Conservation (phyloP, 1,284 basidiomycete species). For the Polyporus tsugae region DNA sequence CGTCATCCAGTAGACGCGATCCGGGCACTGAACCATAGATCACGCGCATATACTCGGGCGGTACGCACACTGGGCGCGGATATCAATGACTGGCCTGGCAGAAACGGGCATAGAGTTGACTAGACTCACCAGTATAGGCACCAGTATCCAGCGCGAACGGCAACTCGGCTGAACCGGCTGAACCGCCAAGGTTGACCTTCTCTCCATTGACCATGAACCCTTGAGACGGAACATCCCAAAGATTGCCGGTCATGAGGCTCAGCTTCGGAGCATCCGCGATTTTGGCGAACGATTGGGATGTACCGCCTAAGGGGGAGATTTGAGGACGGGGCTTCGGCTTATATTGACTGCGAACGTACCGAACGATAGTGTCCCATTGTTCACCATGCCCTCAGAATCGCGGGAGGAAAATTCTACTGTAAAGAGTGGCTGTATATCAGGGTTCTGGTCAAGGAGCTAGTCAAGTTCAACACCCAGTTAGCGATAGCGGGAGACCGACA, state of each 20-base stretch:
- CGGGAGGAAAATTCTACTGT: constrained; percentile 6
- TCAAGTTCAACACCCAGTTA: background rate
- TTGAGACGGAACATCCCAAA: constrained; percentile 18
- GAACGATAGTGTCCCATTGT: constrained; percentile 9
- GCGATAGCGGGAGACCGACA: background rate
- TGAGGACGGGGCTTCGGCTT: background rate
- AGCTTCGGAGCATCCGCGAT: constrained; percentile 9
- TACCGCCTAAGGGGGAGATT: background rate
- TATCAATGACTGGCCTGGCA: background rate
- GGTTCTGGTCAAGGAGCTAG: background rate
- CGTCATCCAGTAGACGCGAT: constrained; percentile 11
- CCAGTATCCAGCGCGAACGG: constrained; percentile 14
- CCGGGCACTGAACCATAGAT: constrained; percentile 12
- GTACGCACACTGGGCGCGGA: constrained; percentile 8
- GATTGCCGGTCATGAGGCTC: constrained; percentile 10
- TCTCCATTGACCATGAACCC: constrained; percentile 18
- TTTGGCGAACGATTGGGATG: background rate
- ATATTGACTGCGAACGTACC: constrained; percentile 1
- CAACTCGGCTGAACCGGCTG: constrained; percentile 9
- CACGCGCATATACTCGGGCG: constrained; percentile 15
- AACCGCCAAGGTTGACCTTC: background rate
- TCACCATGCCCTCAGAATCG: constrained; percentile 8
- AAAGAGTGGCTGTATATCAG: constrained; percentile 3
- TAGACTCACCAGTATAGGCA: constrained; percentile 7
- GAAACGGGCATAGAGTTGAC: background rate